Conservation (phyloP, 2,329 filamentous ascomycete genomes). For the Cercospora zeina region DNA sequence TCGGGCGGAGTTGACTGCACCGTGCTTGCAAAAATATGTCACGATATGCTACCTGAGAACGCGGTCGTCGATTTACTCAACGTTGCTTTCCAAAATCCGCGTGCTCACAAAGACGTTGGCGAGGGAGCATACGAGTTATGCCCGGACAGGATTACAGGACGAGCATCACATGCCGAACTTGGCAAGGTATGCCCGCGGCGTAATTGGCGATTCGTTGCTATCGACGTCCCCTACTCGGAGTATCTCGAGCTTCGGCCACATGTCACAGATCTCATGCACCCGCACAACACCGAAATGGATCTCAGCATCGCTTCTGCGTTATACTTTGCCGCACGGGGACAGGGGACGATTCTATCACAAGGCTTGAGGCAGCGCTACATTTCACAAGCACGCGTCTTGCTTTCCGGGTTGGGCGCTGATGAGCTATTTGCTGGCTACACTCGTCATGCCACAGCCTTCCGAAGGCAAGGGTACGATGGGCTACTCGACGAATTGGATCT, state of each 20-base stretch:
- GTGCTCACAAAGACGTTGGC: constrained; percentile 50
- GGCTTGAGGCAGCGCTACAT: constrained; percentile 50
- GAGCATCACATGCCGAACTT: constrained; percentile 76
- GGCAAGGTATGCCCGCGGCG: constrained; percentile 66
- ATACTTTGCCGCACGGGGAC: constrained; percentile 87
- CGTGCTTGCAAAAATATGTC: constrained; percentile 74
- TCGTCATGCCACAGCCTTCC: constrained; percentile 76
- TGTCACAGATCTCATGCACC: constrained; percentile 77
- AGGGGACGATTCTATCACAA: constrained; percentile 40
- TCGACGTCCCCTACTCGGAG: constrained; percentile 80
- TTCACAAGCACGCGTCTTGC: constrained; percentile 75
- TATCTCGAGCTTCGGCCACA: constrained; percentile 66
- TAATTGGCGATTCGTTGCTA: constrained; percentile 78
- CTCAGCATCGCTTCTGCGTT: constrained; percentile 88
- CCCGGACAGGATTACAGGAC: constrained; percentile 85
- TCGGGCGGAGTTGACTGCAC: constrained; percentile 95
- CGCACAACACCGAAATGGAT: constrained; percentile 98
- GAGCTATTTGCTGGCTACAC: constrained; percentile 94
- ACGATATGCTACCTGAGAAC: constrained; percentile 68
- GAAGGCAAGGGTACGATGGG: constrained; percentile 65
- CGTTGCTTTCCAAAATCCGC: constrained; percentile 94
- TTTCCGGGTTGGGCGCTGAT: constrained; percentile 92
- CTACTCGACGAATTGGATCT: constrained; percentile 80
- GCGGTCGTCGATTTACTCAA: constrained; percentile 86
- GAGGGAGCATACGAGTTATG: constrained; percentile 70